These are phyloP conservation scores for Hirsutella minnesotensis DNA, from an alignment of 2,329 filamentous ascomycete species.

Conservation along the genomic window DNA sequence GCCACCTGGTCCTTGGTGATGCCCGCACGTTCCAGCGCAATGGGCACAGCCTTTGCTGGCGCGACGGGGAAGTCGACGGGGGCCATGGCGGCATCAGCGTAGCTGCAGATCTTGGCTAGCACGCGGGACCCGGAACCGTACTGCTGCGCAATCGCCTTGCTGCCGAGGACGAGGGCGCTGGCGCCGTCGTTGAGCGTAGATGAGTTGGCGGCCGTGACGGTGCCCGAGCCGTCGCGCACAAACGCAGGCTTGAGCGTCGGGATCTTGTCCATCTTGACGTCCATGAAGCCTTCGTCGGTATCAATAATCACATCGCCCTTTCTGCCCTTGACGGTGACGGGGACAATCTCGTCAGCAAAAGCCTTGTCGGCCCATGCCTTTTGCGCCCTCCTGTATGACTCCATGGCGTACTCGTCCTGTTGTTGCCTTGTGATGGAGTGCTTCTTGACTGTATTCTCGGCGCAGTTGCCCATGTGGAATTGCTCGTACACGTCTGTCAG, in stretches of 20 bases:
- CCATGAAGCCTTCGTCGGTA: constrained; percentile 81
- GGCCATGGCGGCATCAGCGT: constrained; percentile 82
- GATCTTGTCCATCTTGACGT: constrained; percentile 79
- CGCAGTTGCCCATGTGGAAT: constrained; percentile 96
- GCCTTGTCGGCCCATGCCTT: constrained; percentile 72
- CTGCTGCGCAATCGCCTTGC: constrained; percentile 65
- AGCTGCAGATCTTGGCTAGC: constrained; percentile 74
- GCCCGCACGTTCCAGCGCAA: constrained; percentile 78
- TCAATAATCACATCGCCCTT: constrained; percentile 74
- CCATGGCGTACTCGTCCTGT: constrained; percentile 85
- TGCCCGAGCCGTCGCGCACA: constrained; percentile 71
- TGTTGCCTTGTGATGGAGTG: constrained; percentile 67
- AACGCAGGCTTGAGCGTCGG: constrained; percentile 84
- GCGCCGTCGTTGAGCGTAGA: constrained; percentile 93
- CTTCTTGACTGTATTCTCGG: constrained; percentile 88
- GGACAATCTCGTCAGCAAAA: constrained; percentile 82
- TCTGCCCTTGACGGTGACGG: constrained; percentile 71
- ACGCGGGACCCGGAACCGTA: constrained; percentile 70
- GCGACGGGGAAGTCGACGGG: constrained; percentile 91
- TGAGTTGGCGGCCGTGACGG: constrained; percentile 88
- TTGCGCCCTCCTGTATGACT: constrained; percentile 81
- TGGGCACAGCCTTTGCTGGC: constrained; percentile 81
- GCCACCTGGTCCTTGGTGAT: constrained; percentile 87
- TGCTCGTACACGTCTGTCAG: constrained; percentile 94
- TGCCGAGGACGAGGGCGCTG: constrained; percentile 76